Base-by-base conservation (phyloP, 2,329 filamentous ascomycete species). In the Ascochyta lentis region DNA sequence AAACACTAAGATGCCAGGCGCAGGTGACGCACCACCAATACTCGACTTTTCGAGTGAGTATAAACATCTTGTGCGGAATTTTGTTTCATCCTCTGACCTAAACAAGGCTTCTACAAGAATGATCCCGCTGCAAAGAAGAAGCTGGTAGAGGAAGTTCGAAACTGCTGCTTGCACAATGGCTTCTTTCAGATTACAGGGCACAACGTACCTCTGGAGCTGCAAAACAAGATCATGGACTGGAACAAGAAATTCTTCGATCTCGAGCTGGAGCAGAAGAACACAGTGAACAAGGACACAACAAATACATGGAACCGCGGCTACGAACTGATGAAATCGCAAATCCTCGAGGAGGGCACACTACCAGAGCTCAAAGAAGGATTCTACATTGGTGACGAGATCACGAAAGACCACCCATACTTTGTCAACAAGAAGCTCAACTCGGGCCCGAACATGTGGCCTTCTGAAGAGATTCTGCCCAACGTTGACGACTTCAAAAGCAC, bases 121-220 rank as follows among this genome's bases (percentile, higher is more conserved):
- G 64, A 74, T 51, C 42, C 41, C 15, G 15, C 34, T 8, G 49
- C 41, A 22, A 51, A 51, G 29, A 40, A 65, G 38, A 59, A 68
- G 33, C 61, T 74, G 6, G 66, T 73, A 27, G 61, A 66, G 2
- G 55, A 70, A 35, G 65, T 75, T 13, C 60, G 66, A 16, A 59
- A 68, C 19, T 71, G 67, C 54, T 75, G 72, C 54, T 51, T 69
- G 15, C 64, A 71, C 55, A 72, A 73, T 65, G 79, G 79, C 19
- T 81, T 81, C 65, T 81, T 80, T 63, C 78, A 80, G 51, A 78
- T 80, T 56, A 75, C 71, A 2, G 75, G 75, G 26, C 78, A 80
- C 48, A 65, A 70, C 1, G 71, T 80, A 6, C 73, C 78, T 1
- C 39, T 71, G 7, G 66, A 73, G 2, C 57, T 80, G 3, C 77